A percentile compares a stretch with the other conserved stretches of the same genome.
Conservation (phyloP, 441 rosid genomes). For the Erodium trifolium region DNA sequence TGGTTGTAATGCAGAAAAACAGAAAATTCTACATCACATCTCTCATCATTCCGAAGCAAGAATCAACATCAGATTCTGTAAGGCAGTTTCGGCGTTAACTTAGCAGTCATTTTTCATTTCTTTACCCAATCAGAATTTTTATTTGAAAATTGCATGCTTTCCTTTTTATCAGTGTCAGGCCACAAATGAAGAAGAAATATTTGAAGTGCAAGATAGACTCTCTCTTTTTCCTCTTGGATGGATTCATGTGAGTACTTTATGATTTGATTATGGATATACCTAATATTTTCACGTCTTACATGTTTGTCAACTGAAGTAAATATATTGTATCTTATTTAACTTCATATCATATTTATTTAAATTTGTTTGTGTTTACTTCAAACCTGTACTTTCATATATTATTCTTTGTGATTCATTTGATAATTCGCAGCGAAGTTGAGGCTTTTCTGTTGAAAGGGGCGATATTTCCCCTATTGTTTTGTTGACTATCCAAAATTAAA, state of each 20-base stretch:
- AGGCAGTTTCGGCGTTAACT: conserved; percentile 21
- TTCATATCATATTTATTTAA: not conserved
- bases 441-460: too few species aligned
- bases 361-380: not conserved
- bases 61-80: conserved; percentile 89
- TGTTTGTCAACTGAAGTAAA: not conserved
- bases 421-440: too few species aligned
- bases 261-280: not conserved
- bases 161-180: conserved; percentile 62
- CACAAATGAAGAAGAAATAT: conserved; percentile 95
- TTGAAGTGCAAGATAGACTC: conserved; percentile 87
- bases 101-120: conserved; percentile 9
- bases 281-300: not conserved
- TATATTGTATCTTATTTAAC: not conserved
- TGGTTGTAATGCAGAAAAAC: conserved; percentile 54
- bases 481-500: too few species aligned
- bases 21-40: conserved; percentile 79
- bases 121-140: conserved; percentile 12
- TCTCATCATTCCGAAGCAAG: conserved; percentile 94
- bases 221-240: conserved; percentile 96
- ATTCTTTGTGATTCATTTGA: too few species aligned
- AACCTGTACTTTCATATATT: too few species aligned
- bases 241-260: conserved; percentile 77
- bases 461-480: too few species aligned
- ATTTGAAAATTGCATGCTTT: not conserved